These are phyloP conservation scores for Rhizophagus prolifer DNA, from an alignment of 192 early-diverging fungal genomes.

Conservation along the genomic window DNA sequence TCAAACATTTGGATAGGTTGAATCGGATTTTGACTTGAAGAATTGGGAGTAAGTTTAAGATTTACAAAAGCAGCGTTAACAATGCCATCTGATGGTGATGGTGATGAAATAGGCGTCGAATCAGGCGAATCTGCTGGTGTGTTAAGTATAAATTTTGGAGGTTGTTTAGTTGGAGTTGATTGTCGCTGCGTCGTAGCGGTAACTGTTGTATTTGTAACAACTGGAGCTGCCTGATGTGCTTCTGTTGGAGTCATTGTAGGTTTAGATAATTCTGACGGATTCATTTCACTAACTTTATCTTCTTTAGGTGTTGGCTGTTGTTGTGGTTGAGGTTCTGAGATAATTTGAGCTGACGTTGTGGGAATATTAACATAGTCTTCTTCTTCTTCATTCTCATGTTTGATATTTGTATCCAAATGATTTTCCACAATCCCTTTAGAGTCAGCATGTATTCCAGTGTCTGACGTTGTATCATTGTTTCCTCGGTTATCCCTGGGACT, in stretches of 20 bases:
- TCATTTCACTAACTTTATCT: neutral
- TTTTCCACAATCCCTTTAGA: neutral
- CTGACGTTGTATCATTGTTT: neutral
- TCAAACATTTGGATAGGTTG: neutral
- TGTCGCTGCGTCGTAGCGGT: neutral
- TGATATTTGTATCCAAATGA: conserved; percentile 6
- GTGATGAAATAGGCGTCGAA: neutral
- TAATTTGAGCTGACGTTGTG: neutral
- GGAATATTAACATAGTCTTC: no score
- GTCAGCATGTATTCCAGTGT: neutral
- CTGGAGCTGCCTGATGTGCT: no score
- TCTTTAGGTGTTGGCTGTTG: neutral
- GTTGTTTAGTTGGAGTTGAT: neutral
- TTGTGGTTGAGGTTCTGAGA: neutral
- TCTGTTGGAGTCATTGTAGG: neutral
- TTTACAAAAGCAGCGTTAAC: neutral
- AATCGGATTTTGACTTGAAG: neutral
- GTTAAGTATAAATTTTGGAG: neutral
- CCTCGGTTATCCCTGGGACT: neutral
- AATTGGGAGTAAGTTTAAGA: neutral
- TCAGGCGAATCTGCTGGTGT: neutral
- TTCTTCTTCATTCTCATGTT: neutral
- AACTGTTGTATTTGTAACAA: neutral
- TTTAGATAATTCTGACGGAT: neutral
- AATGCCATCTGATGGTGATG: neutral